phyloP scores from a whole-genome alignment of 352 stramenopile species.

The Aphanomyces euteiches region DNA sequence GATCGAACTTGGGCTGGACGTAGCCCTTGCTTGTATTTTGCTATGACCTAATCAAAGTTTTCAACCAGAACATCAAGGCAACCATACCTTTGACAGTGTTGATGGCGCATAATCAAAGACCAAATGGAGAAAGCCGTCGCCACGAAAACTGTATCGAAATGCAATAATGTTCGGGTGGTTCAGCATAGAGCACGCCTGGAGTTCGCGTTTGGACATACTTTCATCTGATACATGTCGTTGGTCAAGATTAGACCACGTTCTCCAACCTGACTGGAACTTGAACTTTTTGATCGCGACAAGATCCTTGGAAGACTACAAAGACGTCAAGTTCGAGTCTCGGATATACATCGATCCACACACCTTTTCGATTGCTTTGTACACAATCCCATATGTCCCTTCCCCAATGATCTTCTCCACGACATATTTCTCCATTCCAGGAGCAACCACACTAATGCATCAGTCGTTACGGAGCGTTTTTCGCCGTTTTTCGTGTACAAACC shows the following conservation, averaged over 20 bases:
- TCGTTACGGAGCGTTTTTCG: no score
- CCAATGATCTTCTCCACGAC: slow-evolving; percentile 74
- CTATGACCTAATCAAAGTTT: slow-evolving; percentile 41
- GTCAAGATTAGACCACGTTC: background rate
- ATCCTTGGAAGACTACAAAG: slow-evolving; percentile 50
- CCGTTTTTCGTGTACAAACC: no score
- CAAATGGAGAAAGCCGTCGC: slow-evolving; percentile 68
- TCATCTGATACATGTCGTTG: slow-evolving; percentile 43
- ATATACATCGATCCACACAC: slow-evolving; percentile 31
- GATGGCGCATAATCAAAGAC: slow-evolving; percentile 76
- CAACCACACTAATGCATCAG: no score
- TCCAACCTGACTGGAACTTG: slow-evolving; percentile 54
- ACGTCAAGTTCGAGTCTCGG: background rate
- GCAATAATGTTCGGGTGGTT: slow-evolving; percentile 77
- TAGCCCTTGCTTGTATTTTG: slow-evolving; percentile 57
- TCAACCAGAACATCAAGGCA: background rate
- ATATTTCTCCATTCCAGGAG: slow-evolving; percentile 66
- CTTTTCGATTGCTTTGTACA: slow-evolving; percentile 78
- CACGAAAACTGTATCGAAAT: slow-evolving; percentile 74
- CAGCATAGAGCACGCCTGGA: slow-evolving; percentile 80
- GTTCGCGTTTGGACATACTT: slow-evolving; percentile 69
- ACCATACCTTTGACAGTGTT: slow-evolving; percentile 60
- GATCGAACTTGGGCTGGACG: slow-evolving; percentile 45
- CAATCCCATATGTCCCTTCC: slow-evolving; percentile 77
- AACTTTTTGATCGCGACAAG: slow-evolving; percentile 82